Evolutionary conservation across 176 grass and related monocot genomes (phyloP).

Genomic region (Avena sativa): DNA sequence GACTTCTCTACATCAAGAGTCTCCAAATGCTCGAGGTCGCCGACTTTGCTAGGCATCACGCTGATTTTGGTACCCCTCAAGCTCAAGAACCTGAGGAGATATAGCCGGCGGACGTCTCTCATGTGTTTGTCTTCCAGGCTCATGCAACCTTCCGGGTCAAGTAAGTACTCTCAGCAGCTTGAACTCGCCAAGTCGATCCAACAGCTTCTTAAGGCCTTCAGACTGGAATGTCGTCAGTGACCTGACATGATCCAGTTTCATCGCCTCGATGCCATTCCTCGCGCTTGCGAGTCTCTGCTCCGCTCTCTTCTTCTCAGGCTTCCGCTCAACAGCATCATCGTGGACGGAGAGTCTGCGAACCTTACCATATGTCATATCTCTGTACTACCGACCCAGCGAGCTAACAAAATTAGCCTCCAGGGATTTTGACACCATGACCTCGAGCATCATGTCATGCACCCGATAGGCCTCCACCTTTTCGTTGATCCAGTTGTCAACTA

Average conservation of each 20-base stretch:
- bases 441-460: constrained; percentile 5
- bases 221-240: neutral
- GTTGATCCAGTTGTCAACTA: neutral
- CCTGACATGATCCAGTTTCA: neutral
- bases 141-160: neutral
- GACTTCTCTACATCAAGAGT: neutral
- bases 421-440: constrained; percentile 9
- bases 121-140: neutral
- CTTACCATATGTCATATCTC: neutral
- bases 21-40: neutral
- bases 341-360: neutral
- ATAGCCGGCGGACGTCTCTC: neutral
- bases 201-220: neutral
- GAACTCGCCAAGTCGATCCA: neutral
- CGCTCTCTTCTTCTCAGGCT: neutral
- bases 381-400: no score
- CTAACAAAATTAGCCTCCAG: neutral
- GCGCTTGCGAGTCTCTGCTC: no score
- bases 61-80: neutral
- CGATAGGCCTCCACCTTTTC: neutral
- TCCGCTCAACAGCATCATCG: neutral
- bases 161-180: neutral
- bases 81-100: neutral
- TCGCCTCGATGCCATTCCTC: neutral
- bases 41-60: neutral